Evolutionary conservation across 1,284 basidiomycete genomes (phyloP).

Genomic region (Microbotryum scabiosae): DNA sequence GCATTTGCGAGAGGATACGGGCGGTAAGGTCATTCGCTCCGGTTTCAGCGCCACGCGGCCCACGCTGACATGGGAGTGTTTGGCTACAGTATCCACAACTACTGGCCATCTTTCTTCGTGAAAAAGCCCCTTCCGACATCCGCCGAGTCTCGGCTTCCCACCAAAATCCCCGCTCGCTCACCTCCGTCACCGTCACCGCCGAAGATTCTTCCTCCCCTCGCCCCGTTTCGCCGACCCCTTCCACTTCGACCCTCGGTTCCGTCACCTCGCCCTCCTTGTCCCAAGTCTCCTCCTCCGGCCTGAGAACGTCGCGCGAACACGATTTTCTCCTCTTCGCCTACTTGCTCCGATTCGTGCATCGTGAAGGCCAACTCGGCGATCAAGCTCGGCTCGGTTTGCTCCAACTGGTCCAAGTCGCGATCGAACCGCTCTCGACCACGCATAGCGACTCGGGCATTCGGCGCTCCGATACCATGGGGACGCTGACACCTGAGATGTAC

Average conservation of each 20-base stretch:
- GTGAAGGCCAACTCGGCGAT: constrained; percentile 88
- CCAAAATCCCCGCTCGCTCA: constrained; percentile 49
- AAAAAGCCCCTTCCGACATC: constrained; percentile 47
- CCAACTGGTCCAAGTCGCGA: constrained; percentile 88
- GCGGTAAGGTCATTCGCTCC: constrained; percentile 8
- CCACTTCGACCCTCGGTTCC: constrained; percentile 52
- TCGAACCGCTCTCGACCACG: constrained; percentile 44
- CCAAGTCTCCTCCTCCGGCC: constrained; percentile 11
- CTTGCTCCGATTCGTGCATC: constrained; percentile 86
- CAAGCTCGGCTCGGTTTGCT: constrained; percentile 84
- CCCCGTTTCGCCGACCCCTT: constrained; percentile 51
- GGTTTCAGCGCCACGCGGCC: not conserved
- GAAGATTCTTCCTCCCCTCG: constrained; percentile 25
- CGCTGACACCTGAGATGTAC: constrained; percentile 24
- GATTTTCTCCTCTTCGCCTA: constrained; percentile 94
- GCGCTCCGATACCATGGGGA: constrained; percentile 23
- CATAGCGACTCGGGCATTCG: constrained; percentile 29
- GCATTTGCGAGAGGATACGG: constrained; percentile 19
- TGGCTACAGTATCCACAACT: constrained; percentile 69
- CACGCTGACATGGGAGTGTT: not conserved
- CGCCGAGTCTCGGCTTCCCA: constrained; percentile 54
- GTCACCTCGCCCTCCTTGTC: constrained; percentile 23
- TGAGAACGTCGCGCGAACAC: constrained; percentile 66
- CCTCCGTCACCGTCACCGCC: constrained; percentile 3
- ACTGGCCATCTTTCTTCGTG: constrained; percentile 91